A percentile compares a stretch with the other conserved stretches of the same genome.
phyloP scores from a whole-genome alignment of 1,139 yeast species.

The Pichia sp. region DNA sequence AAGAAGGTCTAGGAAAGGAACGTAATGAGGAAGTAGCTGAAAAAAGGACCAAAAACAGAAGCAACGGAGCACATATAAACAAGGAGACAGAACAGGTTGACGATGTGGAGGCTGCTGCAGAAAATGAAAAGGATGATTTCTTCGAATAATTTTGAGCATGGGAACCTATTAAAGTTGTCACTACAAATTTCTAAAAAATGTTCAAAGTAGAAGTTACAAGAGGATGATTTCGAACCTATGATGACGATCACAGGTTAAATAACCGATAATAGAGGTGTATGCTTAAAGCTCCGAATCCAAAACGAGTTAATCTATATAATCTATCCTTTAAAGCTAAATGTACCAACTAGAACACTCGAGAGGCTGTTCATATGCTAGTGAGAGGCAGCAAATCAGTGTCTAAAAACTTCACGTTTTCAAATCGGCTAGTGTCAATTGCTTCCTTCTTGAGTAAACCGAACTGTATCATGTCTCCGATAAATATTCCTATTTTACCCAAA shows the following conservation, averaged over 20 bases:
- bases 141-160: conserved; percentile 35
- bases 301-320: neutral
- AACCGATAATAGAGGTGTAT: too few relatives aligned
- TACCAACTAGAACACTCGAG: too few relatives aligned
- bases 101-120: conserved; percentile 5
- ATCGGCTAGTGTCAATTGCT: conserved; percentile 33
- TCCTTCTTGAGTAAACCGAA: conserved; percentile 49
- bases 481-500: conserved; percentile 65
- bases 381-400: conserved; percentile 34
- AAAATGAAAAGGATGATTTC: conserved; percentile 43
- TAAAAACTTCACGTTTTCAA: conserved; percentile 38
- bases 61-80: neutral
- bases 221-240: too few relatives aligned
- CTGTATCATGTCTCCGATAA: conserved; percentile 70
- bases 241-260: too few relatives aligned
- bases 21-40: neutral
- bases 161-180: too few relatives aligned
- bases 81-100: neutral
- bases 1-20: conserved; percentile 40
- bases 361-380: neutral
- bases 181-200: too few relatives aligned
- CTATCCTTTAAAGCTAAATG: neutral
- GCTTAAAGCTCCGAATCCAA: too few relatives aligned
- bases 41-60: neutral
- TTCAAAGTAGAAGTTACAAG: too few relatives aligned